Evolutionary conservation across 345 rosid genomes (phyloP), one percentile per base, ranked within the genome.

Genomic region (Microcos paniculata): DNA sequence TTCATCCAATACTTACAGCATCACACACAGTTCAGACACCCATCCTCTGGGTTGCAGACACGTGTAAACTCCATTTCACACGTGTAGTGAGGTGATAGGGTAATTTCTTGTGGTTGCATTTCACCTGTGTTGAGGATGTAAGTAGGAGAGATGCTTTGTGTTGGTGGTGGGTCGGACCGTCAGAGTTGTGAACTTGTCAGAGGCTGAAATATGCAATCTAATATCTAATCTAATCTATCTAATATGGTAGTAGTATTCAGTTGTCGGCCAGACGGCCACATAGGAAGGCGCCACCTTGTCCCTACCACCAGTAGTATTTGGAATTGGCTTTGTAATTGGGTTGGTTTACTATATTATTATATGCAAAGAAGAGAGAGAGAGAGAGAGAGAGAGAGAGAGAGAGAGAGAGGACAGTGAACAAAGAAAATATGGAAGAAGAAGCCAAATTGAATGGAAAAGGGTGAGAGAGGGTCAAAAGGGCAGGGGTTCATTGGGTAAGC

Each of bases 251-350:
- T n/a, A n/a, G n/a, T 53, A 76, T 82, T 76, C 68, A 71, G 83
- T 13, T 81, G 88, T 81, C 80, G 86, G 80, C 84, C 85, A 82
- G n/a, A n/a, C n/a, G n/a, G n/a, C n/a, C n/a, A n/a, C 68, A 65
- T 46, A 76, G 69, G 78, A 63, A 61, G 65, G 65, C 15, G 56
- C 23, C 71, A 38, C 66, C 70, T 38, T 55, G 15, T 16, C 40
- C 4, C 1, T 12, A 21, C 26, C 11, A 31, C 38, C 16, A 0
- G 3, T n/a, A n/a, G n/a, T n/a, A n/a, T n/a, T n/a, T n/a, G n/a
- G n/a, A n/a, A n/a, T n/a, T n/a, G n/a, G n/a, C n/a, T n/a, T n/a
- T n/a, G n/a, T n/a, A n/a, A n/a, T n/a, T n/a, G n/a, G n/a, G n/a
- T n/a, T n/a, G n/a, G n/a, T n/a, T n/a, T n/a, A n/a, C n/a, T n/a